phyloP scores from a whole-genome alignment of 768 basidiomycete species.

The Serendipita vermifera region DNA sequence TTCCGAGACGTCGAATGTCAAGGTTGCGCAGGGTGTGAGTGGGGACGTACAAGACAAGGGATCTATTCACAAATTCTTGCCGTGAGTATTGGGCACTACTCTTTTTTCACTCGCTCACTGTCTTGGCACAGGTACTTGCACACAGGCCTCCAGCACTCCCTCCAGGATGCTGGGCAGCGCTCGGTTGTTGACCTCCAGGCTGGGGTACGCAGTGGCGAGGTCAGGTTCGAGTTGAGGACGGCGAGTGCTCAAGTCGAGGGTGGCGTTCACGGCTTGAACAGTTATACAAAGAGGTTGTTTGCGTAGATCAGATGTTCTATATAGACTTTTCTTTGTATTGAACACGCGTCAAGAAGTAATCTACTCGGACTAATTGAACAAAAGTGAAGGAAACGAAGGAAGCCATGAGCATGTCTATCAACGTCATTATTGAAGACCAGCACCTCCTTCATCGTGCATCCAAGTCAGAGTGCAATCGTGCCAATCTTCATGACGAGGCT shows the following conservation, averaged over 20 bases:
- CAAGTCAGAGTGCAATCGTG: no score
- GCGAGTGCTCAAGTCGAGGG: conserved; percentile 94
- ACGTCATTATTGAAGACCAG: no score
- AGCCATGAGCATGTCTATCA: no score
- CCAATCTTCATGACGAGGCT: no score
- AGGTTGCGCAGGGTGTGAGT: conserved; percentile 93
- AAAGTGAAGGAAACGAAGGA: no score
- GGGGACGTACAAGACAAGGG: conserved; percentile 98
- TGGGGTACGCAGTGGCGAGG: conserved; percentile 50
- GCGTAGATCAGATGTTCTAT: no score
- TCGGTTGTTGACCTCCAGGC: conserved; percentile 52
- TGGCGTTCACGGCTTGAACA: conserved; percentile 86
- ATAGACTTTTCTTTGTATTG: no score
- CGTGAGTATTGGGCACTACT: conserved; percentile 21
- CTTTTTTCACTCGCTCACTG: conserved; percentile 24
- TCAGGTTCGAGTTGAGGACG: conserved; percentile 86
- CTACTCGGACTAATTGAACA: no score
- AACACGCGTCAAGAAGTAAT: no score
- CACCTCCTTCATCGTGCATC: no score
- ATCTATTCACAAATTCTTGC: conserved; percentile 81
- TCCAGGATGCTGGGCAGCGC: conserved; percentile 82
- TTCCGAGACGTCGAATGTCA: conserved; percentile 81
- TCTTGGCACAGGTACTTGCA: conserved; percentile 44
- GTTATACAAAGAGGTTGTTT: conserved; percentile 47
- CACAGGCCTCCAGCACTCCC: conserved; percentile 77